Evolutionary conservation across 345 rosid species (phyloP).

Genomic region (Pugionium dolabratum): DNA sequence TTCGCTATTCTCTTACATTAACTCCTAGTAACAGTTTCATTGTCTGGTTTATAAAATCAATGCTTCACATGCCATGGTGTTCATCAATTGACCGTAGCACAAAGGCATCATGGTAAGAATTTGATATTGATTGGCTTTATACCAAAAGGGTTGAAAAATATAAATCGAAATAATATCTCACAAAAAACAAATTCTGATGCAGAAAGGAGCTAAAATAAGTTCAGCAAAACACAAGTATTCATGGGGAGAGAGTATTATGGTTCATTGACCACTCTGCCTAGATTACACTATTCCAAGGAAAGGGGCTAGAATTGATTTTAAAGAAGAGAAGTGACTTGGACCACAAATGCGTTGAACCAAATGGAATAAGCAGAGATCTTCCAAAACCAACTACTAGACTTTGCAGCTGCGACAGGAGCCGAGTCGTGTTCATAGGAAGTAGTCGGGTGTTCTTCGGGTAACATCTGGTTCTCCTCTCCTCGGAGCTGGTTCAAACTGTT

Average conservation of each 20-base stretch:
- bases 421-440: constrained; percentile 59
- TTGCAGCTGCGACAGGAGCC: constrained; percentile 25
- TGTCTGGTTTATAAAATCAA: background rate
- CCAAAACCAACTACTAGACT: constrained; percentile 37
- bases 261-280: constrained; percentile 37
- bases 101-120: too few relatives aligned
- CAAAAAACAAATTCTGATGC: constrained; percentile 31
- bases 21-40: constrained; percentile 43
- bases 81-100: too few relatives aligned
- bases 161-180: constrained; percentile 30
- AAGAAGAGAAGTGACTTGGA: constrained; percentile 22
- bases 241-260: constrained; percentile 7
- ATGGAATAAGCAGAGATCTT: constrained; percentile 36
- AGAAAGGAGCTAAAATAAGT: constrained; percentile 28
- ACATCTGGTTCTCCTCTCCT: constrained; percentile 99
- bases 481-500: constrained; percentile 98
- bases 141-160: too few relatives aligned
- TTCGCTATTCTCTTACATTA: constrained; percentile 55
- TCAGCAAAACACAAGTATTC: constrained; percentile 35
- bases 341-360: constrained; percentile 37
- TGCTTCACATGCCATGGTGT: too few relatives aligned
- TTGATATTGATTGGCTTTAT: too few relatives aligned
- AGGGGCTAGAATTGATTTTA: constrained; percentile 21
- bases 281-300: constrained; percentile 38
- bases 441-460: constrained; percentile 94